phyloP scores from a whole-genome alignment of 2,329 filamentous ascomycete species.

The Rhinocladiella similis region DNA sequence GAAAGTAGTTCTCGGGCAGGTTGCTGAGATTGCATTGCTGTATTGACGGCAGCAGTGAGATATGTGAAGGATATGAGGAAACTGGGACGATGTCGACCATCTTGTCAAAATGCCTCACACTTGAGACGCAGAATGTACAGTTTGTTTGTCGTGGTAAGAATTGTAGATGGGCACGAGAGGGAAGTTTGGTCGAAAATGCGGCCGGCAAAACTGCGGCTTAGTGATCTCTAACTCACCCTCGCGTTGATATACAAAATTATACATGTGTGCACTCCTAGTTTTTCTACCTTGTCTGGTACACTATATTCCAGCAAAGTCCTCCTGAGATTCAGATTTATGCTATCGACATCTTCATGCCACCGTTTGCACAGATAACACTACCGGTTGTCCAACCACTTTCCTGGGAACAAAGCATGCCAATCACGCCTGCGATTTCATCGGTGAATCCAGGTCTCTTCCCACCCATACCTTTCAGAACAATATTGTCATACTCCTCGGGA shows the following conservation, averaged over 20 bases:
- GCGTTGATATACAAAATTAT: neutral
- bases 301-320: too few species aligned
- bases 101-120: conserved; percentile 24
- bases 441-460: conserved; percentile 65
- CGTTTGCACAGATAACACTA: conserved; percentile 77
- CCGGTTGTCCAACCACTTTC: conserved; percentile 79
- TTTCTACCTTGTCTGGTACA: too few species aligned
- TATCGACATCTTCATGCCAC: conserved; percentile 64
- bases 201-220: conserved; percentile 2
- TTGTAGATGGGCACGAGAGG: neutral
- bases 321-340: conserved; percentile 8
- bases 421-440: conserved; percentile 71
- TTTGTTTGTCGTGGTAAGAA: neutral
- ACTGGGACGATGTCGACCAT: conserved; percentile 53
- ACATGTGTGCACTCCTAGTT: neutral
- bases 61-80: conserved; percentile 58
- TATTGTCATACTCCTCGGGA: conserved; percentile 59
- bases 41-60: conserved; percentile 81
- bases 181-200: conserved; percentile 2
- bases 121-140: neutral
- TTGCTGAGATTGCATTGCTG: conserved; percentile 99
- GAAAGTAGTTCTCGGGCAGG: conserved; percentile 98
- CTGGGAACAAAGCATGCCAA: conserved; percentile 71
- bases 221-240: too few species aligned
- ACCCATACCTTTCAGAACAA: conserved; percentile 59